These are phyloP conservation scores for Russula earlei DNA, from an alignment of 768 basidiomycete genomes.

Conservation along the genomic window DNA sequence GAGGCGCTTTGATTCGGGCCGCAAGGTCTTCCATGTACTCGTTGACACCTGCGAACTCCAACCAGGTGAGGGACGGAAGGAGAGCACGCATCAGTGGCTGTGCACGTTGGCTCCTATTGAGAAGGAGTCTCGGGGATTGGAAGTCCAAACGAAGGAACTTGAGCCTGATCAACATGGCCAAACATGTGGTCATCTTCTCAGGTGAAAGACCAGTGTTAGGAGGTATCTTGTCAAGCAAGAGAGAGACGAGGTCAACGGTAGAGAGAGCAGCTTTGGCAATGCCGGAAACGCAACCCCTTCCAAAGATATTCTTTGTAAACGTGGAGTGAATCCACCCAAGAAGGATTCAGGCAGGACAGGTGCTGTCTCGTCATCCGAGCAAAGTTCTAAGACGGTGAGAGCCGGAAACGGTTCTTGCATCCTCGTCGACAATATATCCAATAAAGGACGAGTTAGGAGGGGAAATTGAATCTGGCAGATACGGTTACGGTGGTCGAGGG, in stretches of 20 bases:
- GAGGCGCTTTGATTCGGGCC: neutral
- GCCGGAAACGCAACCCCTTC: too few relatives aligned
- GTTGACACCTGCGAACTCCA: neutral
- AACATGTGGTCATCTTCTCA: neutral
- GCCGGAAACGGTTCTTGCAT: neutral
- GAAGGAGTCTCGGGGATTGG: neutral
- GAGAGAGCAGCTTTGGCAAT: neutral
- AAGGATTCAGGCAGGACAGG: too few relatives aligned
- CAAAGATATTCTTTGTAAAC: too few relatives aligned
- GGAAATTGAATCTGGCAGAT: neutral
- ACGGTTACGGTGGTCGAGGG: neutral
- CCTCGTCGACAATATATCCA: neutral
- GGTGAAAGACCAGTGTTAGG: neutral
- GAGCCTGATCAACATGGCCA: neutral
- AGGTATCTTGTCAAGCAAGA: neutral
- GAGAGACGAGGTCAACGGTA: neutral
- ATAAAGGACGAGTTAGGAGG: neutral
- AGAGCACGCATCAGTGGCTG: neutral
- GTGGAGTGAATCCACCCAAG: too few relatives aligned
- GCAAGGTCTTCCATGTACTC: neutral
- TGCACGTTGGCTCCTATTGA: neutral
- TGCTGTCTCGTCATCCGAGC: too few relatives aligned
- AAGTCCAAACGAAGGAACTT: neutral
- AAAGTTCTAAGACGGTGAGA: too few relatives aligned
- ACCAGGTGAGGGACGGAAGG: neutral